phyloP scores from a whole-genome alignment of 768 basidiomycete genomes.

The Rhizopogon salebrosus region DNA sequence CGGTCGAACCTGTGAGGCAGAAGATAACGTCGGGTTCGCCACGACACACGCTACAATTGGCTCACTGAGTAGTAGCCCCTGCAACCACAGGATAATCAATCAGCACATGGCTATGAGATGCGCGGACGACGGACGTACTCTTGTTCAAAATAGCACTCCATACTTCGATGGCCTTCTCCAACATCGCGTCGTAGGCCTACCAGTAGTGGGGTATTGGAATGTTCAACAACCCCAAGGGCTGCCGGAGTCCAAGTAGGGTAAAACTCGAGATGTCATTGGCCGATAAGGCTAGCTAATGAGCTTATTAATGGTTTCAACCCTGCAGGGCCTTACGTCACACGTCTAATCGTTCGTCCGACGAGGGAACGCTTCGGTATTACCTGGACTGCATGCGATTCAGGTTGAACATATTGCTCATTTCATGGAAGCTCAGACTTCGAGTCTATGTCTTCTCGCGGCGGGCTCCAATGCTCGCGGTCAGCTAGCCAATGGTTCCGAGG shows the following conservation, averaged over 20 bases:
- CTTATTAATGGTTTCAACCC: no score
- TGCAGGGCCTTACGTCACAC: no score
- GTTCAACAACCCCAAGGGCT: no score
- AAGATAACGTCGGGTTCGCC: constrained; percentile 2
- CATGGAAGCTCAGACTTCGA: background rate
- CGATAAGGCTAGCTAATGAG: no score
- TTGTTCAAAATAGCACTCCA: background rate
- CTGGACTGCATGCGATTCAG: no score
- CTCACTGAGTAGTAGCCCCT: constrained; percentile 26
- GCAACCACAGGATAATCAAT: constrained; percentile 4
- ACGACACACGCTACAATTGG: constrained; percentile 5
- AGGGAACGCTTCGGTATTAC: no score
- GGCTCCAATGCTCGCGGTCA: constrained; percentile 50
- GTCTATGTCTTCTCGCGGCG: constrained; percentile 29
- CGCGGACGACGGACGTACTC: background rate
- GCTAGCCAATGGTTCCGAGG: constrained; percentile 32
- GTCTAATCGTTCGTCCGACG: no score
- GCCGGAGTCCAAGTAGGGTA: no score
- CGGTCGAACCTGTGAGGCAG: constrained; percentile 49
- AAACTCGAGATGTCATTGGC: no score
- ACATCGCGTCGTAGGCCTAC: background rate
- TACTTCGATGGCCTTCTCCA: background rate
- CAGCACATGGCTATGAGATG: background rate
- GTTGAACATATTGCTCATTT: background rate
- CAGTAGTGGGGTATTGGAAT: background rate